These are phyloP conservation scores for Pisolithus microcarpus DNA, from an alignment of 768 basidiomycete genomes.

Conservation along the genomic window DNA sequence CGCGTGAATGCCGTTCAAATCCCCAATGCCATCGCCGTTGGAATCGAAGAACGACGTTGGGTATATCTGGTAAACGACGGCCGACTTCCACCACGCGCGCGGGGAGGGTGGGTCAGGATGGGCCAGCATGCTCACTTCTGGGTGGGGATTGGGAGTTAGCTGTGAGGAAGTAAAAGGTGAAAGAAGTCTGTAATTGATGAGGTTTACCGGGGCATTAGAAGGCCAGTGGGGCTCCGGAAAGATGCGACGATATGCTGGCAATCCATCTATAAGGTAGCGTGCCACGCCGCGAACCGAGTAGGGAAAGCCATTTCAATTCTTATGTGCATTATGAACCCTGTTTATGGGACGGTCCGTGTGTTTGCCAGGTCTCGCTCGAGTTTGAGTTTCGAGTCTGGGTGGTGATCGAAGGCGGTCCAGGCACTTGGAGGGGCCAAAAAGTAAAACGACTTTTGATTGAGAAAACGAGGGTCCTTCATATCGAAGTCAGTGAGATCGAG, in stretches of 20 bases:
- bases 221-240: neutral
- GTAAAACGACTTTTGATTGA: neutral
- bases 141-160: slow-evolving; percentile 2
- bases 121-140: slow-evolving; percentile 5
- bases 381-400: neutral
- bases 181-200: neutral
- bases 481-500: no score
- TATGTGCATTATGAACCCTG: no score
- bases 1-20: slow-evolving; percentile 55
- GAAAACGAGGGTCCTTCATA: neutral
- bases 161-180: slow-evolving; percentile 11
- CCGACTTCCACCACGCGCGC: slow-evolving; percentile 51
- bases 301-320: no score
- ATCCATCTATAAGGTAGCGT: no score
- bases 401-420: neutral
- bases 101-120: slow-evolving; percentile 15
- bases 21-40: slow-evolving; percentile 65
- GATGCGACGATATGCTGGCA: no score
- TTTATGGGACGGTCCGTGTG: no score
- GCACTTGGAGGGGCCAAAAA: neutral
- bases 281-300: no score
- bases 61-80: slow-evolving; percentile 62
- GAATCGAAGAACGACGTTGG: slow-evolving; percentile 65
- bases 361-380: no score
- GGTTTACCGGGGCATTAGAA: neutral